A percentile compares a stretch with the other conserved stretches of the same genome.
Evolutionary conservation across 2,329 filamentous ascomycete species (phyloP).

Genomic region (Fusarium mexicanum): DNA sequence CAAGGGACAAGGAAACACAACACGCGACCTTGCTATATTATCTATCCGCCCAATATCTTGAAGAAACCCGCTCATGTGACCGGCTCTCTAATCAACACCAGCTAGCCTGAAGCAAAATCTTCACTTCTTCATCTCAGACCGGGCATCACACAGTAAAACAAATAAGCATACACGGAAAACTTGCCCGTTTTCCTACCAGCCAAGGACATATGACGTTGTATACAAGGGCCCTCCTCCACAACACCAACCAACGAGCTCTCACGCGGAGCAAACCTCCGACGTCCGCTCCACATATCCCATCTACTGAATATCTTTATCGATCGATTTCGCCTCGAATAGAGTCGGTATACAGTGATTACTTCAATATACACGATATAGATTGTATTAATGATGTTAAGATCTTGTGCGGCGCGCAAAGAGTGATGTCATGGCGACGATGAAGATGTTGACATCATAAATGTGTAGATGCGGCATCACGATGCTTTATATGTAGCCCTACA

Average conservation of each 20-base stretch:
- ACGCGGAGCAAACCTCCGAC: slow-evolving; percentile 27
- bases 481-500: slow-evolving; percentile 15
- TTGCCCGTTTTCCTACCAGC: background rate
- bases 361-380: background rate
- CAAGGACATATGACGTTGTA: slow-evolving; percentile 28
- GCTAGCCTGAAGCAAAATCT: background rate
- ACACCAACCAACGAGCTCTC: slow-evolving; percentile 17
- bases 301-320: slow-evolving; percentile 24
- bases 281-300: slow-evolving; percentile 20
- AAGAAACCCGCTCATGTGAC: slow-evolving; percentile 18
- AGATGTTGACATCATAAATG: slow-evolving; percentile 28
- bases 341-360: background rate
- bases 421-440: slow-evolving; percentile 31
- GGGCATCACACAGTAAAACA: background rate
- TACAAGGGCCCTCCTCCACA: slow-evolving; percentile 22
- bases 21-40: background rate
- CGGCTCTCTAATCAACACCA: background rate
- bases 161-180: background rate
- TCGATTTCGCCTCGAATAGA: background rate
- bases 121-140: background rate
- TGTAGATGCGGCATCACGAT: background rate
- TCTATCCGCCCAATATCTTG: background rate
- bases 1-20: background rate
- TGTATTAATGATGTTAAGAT: background rate
- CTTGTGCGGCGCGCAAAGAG: background rate